phyloP scores from a whole-genome alignment of 2,329 filamentous ascomycete species.

The Verticillium albo-atrum region DNA sequence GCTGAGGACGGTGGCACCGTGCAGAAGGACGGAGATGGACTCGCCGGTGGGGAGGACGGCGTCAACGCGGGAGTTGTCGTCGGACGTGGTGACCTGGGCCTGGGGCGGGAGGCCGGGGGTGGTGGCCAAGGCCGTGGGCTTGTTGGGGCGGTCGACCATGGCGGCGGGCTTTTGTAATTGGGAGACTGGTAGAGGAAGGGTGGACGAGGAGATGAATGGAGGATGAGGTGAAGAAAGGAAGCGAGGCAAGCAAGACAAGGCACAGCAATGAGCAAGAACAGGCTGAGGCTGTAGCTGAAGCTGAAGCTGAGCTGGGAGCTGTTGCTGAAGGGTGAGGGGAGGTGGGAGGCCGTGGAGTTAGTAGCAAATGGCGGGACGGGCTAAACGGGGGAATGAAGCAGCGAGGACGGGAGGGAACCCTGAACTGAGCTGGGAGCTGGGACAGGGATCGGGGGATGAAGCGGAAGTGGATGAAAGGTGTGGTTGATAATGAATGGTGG shows the following conservation, averaged over 20 bases:
- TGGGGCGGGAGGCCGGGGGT: slow-evolving; percentile 71
- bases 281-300: neutral
- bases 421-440: neutral
- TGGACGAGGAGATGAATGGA: neutral
- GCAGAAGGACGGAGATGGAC: slow-evolving; percentile 79
- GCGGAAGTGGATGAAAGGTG: neutral
- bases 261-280: neutral
- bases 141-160: slow-evolving; percentile 83
- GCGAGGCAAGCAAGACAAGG: neutral
- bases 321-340: neutral
- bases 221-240: neutral
- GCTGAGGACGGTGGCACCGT: slow-evolving; percentile 85
- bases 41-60: slow-evolving; percentile 83
- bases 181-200: neutral
- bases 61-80: slow-evolving; percentile 67
- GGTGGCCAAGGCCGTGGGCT: slow-evolving; percentile 70
- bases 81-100: slow-evolving; percentile 68
- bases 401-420: neutral
- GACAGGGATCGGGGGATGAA: neutral
- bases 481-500: neutral
- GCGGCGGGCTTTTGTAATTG: slow-evolving; percentile 3
- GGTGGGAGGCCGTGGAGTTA: neutral
- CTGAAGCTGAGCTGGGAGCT: neutral
- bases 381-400: neutral
- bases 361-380: neutral